Percentiles rank a stretch among this genome's conserved stretches.
Conservation (phyloP, 2,329 filamentous ascomycete genomes). For the Trichoderma endophyticum region DNA sequence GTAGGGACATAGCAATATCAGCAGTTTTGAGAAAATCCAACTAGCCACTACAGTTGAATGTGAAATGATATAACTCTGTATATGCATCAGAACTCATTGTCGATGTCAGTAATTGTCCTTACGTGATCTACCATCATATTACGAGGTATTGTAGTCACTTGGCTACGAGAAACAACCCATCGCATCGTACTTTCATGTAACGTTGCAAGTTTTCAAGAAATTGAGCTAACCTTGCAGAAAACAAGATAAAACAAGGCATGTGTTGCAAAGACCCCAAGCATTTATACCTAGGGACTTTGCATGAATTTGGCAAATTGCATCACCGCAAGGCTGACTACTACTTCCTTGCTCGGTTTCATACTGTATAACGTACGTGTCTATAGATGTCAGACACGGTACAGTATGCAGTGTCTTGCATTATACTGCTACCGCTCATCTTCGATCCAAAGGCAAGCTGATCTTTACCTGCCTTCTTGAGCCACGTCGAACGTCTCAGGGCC, state of each 20-base stretch:
- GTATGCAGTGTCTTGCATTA: background rate
- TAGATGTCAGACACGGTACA: background rate
- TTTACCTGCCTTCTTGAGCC: background rate
- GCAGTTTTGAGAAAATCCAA: background rate
- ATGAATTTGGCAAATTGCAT: background rate
- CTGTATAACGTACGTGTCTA: background rate
- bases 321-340: background rate
- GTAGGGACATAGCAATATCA: background rate
- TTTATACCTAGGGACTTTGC: background rate
- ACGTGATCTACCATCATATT: background rate
- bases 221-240: background rate
- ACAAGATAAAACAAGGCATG: background rate
- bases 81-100: background rate
- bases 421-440: background rate
- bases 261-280: background rate
- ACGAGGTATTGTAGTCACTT: background rate
- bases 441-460: background rate
- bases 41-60: fast-evolving
- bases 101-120: background rate
- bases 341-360: background rate
- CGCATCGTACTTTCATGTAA: background rate
- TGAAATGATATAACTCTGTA: background rate
- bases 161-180: too few relatives aligned
- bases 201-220: background rate
- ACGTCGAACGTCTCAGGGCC: background rate